Evolutionary conservation across 192 early-diverging fungal genomes (phyloP).

Genomic region (Polychytrium aggregatum): DNA sequence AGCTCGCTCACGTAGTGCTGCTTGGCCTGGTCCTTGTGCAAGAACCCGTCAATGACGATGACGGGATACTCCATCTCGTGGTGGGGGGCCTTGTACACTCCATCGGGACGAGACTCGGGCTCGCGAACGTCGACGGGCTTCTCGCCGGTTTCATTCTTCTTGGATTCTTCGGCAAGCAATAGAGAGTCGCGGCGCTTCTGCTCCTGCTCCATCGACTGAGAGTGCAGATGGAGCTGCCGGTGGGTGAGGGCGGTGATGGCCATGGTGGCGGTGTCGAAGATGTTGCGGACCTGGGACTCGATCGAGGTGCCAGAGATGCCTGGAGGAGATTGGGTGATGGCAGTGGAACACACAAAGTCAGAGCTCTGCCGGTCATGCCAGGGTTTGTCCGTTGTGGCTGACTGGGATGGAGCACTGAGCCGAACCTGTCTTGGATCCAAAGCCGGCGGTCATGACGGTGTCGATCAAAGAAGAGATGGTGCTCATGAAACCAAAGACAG

Average conservation of each 20-base stretch:
- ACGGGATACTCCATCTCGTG: slow-evolving; percentile 61
- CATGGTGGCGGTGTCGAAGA: slow-evolving; percentile 72
- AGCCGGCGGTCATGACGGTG: slow-evolving; percentile 72
- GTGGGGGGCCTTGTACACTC: too few relatives aligned
- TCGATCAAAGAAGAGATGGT: slow-evolving; percentile 66
- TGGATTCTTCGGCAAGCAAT: too few relatives aligned
- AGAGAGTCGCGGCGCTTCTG: too few relatives aligned
- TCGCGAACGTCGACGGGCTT: too few relatives aligned
- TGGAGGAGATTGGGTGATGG: neutral
- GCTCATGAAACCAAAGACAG: slow-evolving; percentile 66
- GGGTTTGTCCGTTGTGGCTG: neutral
- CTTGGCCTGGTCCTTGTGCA: slow-evolving; percentile 58
- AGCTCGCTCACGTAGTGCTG: slow-evolving; percentile 54
- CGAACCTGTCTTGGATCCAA: slow-evolving; percentile 70
- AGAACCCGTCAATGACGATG: slow-evolving; percentile 77
- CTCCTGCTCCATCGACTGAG: too few relatives aligned
- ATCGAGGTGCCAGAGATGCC: slow-evolving; percentile 40
- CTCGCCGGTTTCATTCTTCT: too few relatives aligned
- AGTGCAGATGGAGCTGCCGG: slow-evolving; percentile 19
- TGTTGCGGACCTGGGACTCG: slow-evolving; percentile 69
- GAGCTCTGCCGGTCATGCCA: neutral
- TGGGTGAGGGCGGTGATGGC: slow-evolving; percentile 54
- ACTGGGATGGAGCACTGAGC: neutral
- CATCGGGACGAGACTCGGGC: too few relatives aligned
- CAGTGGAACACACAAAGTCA: neutral